Evolutionary conservation across 2,329 filamentous ascomycete genomes (phyloP), one percentile per base, ranked within the genome.

Genomic region (Fusarium dimerum): DNA sequence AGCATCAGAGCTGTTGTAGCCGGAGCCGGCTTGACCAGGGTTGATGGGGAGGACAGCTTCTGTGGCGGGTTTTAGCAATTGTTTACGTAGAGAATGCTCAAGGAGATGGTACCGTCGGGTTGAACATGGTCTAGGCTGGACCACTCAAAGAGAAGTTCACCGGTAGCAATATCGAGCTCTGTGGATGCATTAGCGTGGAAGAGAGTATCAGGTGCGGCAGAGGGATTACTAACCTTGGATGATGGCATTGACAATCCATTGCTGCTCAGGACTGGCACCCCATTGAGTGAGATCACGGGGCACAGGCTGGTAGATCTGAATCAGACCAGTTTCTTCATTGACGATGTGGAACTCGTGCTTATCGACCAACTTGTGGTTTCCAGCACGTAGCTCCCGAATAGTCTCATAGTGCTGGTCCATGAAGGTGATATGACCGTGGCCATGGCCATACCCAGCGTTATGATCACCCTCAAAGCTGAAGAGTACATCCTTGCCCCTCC

Each of bases 271-370:
- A 43, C 68, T 73, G 4, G 67, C 78, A 20, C 79, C 79, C 66
- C 71, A 82, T 1, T 66, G 57, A 5, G 68, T 70, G 32, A 82
- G 64, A 41, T 81, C 71, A 7, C 64, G 66, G 1, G 75, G 76
- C 6, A 78, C 71, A 2, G 79, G 78, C 58, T 82, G 75, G 48
- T 81, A 82, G 32, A 81, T 74, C 57, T 81, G 74, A 36, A 84
- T 78, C 40, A 84, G 63, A 0, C 74, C 80, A 1, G 80, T 81
- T 53, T 78, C 68, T 49, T 79, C 79, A 53, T 80, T 72, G 48
- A 81, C 67, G 20, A 83, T 71, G 41, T 77, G 73, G 50, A 84
- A 83, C 65, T 84, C 81, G 53, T 84, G 81, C 64, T 79, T 78
- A 54, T 78, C 76, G 11, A 73, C 71, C n/a, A 80, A 59, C 50